phyloP scores from a whole-genome alignment of 352 stramenopile genomes.

The Blastocystis hominis region DNA sequence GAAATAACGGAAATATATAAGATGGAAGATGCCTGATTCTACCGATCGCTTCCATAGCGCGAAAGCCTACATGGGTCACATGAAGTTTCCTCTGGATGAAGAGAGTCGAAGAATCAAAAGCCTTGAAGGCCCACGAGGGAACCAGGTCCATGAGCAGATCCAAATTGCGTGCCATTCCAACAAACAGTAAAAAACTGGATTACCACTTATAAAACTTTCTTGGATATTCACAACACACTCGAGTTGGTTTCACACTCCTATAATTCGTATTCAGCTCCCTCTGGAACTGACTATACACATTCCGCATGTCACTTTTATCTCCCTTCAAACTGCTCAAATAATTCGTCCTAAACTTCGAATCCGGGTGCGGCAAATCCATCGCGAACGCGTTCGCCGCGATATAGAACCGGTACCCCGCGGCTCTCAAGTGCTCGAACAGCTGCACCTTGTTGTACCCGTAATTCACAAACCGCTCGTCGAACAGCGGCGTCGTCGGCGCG shows the following conservation, averaged over 20 bases:
- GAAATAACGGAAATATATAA: not conserved
- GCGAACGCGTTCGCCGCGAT: slow-evolving; percentile 25
- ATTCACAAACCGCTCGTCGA: slow-evolving; percentile 55
- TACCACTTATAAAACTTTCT: slow-evolving; percentile 4
- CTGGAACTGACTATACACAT: slow-evolving; percentile 24
- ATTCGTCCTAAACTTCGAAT: slow-evolving; percentile 17
- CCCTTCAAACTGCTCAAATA: slow-evolving; percentile 19
- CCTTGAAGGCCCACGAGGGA: not conserved
- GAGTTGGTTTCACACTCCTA: not conserved
- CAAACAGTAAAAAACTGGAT: slow-evolving; percentile 22
- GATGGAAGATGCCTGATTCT: slow-evolving; percentile 15
- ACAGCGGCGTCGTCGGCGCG: not conserved
- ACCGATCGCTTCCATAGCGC: not conserved
- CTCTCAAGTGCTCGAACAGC: slow-evolving; percentile 38
- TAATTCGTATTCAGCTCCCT: slow-evolving; percentile 22
- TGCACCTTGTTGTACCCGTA: slow-evolving; percentile 59
- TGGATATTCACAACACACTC: not conserved
- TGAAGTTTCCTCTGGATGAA: not conserved
- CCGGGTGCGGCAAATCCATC: slow-evolving; percentile 43
- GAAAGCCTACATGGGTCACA: not conserved
- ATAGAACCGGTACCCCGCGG: slow-evolving; percentile 10
- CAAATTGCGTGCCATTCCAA: not conserved
- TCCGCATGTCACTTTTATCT: not conserved
- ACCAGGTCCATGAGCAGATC: not conserved
- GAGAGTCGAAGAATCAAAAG: not conserved